Base-by-base conservation (phyloP, 768 basidiomycete genomes). In the Lactarius hengduanensis region DNA sequence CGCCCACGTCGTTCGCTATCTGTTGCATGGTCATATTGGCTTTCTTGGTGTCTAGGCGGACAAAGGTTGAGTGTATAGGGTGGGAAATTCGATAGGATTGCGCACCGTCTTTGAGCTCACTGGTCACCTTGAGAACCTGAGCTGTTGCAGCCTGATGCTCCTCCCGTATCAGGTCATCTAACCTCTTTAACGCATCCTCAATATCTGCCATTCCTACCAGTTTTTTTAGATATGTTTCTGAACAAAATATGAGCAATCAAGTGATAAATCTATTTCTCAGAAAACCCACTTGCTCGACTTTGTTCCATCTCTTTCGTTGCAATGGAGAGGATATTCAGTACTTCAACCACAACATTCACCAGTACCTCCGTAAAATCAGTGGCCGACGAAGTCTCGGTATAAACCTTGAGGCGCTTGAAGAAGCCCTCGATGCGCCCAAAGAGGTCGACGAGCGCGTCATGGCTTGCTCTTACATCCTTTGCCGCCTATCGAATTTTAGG, bases 401-500 rank as follows among this genome's bases (percentile, higher is more conserved):
- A 47, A 22, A 47, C 20, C n/a, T 22, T 47, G 10, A 47, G 45
- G n/a, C 45, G 45, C n/a, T 47, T 47, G 45, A 47, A 47, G 45
- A 47, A 47, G 10, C 45, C 45, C 45, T 47, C 45, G n/a, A 47
- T 47, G n/a, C 45, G 45, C n/a, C n/a, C 45, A 47, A 47, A 47
- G n/a, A 47, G 45, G 20, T 47, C 45, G 4, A 47, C 45, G n/a
- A 47, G 45, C 45, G 45, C 45, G 4, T 47, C 45, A 22, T 47
- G 45, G n/a, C 45, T 47, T 47, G 45, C 45, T n/a, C n/a, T 47
- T 5, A 47, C 45, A 47, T 47, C 45, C 45, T 47, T 47, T 11
- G 45, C 45, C n/a, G n/a, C 45, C 45, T 47, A 47, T 22, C 1
- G n/a, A 47, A 47, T 47, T 22, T 22, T 2, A 18, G 43, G 9